Evolutionary conservation across 768 basidiomycete species (phyloP).

Genomic region (Rickenella mellea): DNA sequence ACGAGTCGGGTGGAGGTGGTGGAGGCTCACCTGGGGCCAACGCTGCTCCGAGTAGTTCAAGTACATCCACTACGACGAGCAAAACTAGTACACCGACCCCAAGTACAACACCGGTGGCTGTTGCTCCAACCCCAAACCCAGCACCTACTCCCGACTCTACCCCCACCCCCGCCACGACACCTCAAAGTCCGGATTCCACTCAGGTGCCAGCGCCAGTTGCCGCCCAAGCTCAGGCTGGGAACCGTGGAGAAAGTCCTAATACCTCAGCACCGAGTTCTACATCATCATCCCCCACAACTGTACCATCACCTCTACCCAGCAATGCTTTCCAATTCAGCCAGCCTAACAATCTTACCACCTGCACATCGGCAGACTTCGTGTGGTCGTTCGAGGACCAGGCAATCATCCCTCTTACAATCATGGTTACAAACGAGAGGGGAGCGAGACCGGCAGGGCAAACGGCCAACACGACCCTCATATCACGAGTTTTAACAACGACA

Average conservation of each 20-base stretch:
- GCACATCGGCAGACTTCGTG: constrained; percentile 14
- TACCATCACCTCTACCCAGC: background rate
- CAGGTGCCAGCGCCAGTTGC: background rate
- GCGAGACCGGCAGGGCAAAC: constrained; percentile 2
- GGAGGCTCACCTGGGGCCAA: no score
- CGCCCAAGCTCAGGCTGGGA: no score
- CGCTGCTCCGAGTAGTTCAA: no score
- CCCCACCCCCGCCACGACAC: background rate
- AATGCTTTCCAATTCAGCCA: constrained; percentile 15
- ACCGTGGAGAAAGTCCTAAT: no score
- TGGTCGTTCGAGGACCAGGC: constrained; percentile 15
- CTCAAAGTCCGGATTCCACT: background rate
- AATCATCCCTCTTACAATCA: constrained; percentile 14
- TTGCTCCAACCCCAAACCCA: background rate
- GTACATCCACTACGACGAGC: no score
- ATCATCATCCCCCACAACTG: background rate
- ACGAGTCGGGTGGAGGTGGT: no score
- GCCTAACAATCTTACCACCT: constrained; percentile 20
- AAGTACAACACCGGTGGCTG: no score
- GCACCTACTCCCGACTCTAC: background rate
- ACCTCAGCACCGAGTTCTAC: constrained; percentile 3
- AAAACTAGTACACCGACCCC: no score
- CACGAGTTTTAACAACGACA: constrained; percentile 17
- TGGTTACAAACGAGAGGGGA: constrained; percentile 11
- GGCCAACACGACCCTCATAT: constrained; percentile 5